A percentile compares a stretch with the other conserved stretches of the same genome.
These are phyloP conservation scores for Millerago galiae DNA, from an alignment of 805 yeast genomes.

Conservation along the genomic window DNA sequence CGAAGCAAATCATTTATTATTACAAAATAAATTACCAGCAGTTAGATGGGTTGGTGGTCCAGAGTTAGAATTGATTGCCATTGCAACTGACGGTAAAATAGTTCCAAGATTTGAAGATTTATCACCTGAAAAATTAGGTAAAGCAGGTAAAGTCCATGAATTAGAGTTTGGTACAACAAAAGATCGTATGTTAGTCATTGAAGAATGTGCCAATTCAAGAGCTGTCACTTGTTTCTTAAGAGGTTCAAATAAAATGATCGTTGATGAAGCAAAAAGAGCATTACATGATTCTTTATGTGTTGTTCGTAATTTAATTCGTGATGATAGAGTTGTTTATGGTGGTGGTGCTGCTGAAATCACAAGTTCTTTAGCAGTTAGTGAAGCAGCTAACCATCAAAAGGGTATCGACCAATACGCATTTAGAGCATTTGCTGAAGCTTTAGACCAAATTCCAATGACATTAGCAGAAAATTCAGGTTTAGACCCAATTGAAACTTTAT, in stretches of 20 bases:
- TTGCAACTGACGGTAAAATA: constrained; percentile 95
- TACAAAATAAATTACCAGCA: constrained; percentile 87
- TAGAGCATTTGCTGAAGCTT: constrained; percentile 87
- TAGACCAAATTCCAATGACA: constrained; percentile 89
- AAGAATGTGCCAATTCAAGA: constrained; percentile 77
- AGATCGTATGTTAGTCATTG: constrained; percentile 93
- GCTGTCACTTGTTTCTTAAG: constrained; percentile 91
- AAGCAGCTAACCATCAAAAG: constrained; percentile 85
- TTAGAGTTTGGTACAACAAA: constrained; percentile 93
- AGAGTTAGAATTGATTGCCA: constrained; percentile 90
- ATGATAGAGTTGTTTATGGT: constrained; percentile 94
- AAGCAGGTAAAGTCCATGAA: constrained; percentile 80
- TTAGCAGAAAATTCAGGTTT: constrained; percentile 96
- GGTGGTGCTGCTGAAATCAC: constrained; percentile 98
- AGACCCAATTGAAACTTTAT: constrained; percentile 85
- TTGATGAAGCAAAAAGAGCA: constrained; percentile 95
- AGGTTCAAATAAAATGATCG: constrained; percentile 97
- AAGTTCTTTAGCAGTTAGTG: constrained; percentile 84
- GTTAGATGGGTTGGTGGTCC: constrained; percentile 99
- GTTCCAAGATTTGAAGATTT: constrained; percentile 97
- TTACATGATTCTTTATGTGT: constrained; percentile 96
- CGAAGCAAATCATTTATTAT: constrained; percentile 90
- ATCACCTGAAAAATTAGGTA: constrained; percentile 73
- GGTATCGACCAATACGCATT: constrained; percentile 98
- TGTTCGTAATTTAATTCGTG: constrained; percentile 89